Percentiles rank a stretch among this genome's conserved stretches.
These are phyloP conservation scores for Arthromyces matolae DNA, from an alignment of 768 basidiomycete genomes.

Conservation along the genomic window DNA sequence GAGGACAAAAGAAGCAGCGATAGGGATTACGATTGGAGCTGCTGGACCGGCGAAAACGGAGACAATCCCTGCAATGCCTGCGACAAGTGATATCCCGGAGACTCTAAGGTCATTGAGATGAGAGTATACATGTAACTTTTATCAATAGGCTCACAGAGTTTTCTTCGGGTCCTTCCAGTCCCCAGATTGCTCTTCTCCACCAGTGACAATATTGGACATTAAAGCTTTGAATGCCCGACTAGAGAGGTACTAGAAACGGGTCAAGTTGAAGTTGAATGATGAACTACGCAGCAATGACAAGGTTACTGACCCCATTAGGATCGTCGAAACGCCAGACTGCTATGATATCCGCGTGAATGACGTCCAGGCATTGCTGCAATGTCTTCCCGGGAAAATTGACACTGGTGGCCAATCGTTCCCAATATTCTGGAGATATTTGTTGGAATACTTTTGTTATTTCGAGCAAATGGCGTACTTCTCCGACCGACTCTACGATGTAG, in stretches of 20 bases:
- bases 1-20: conserved; percentile 16
- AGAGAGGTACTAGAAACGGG: conserved; percentile 11
- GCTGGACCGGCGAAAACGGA: conserved; percentile 14
- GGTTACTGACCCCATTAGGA: conserved; percentile 15
- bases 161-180: background rate
- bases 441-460: background rate
- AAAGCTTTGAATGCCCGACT: conserved; percentile 16
- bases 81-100: conserved; percentile 10
- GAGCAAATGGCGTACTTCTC: conserved; percentile 10
- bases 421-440: conserved; percentile 19
- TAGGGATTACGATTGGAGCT: conserved; percentile 19
- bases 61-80: conserved; percentile 15
- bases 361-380: conserved; percentile 18
- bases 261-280: background rate
- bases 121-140: background rate
- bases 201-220: conserved; percentile 14
- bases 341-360: conserved; percentile 23
- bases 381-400: conserved; percentile 16
- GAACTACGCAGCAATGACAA: background rate
- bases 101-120: background rate
- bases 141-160: conserved; percentile 1
- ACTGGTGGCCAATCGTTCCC: conserved; percentile 22
- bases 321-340: conserved; percentile 24
- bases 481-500: conserved; percentile 13
- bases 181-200: background rate